Base-by-base conservation (phyloP, 2,329 filamentous ascomycete species). In the Calycina herbarum region DNA sequence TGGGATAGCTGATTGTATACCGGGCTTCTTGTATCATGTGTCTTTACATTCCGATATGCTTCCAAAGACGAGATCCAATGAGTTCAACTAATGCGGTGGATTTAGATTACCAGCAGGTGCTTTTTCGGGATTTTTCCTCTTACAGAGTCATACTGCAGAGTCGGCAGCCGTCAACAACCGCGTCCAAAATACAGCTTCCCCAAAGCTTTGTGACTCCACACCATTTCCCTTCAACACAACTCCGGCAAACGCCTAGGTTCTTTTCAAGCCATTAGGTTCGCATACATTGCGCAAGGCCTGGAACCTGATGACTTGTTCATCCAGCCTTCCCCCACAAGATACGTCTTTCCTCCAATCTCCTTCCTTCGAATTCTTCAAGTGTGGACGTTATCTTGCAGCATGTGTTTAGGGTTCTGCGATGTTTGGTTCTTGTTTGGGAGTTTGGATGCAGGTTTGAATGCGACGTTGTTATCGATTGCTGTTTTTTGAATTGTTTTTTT, bases 251-350 rank as follows among this genome's bases (percentile, higher is more conserved):
- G 45, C n/a, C 45, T 11, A 24, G 27, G n/a, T 45, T 45, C 17
- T 7, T n/a, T 45, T 24, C 35, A 38, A 38, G 35, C 35, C 45
- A 51, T 51, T 27, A 51, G 45, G 45, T 51, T 51, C 45, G 45
- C 45, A 51, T 51, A 51, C 45, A 51, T 51, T 51, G 45, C 11
- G 20, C 45, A 24, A 51, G 45, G 45, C 45, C 24, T 51, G 45
- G 7, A 24, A 51, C n/a, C 45, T 51, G 45, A 51, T 51, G 45
- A 51, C 45, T 51, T 51, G 45, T 51, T 51, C 45, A 51, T 15
- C 42, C 42, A 48, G 42, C 42, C 42, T 48, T 48, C 42, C 42
- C 45, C 45, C 45, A 51, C 45, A 24, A 20, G 7, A 24, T 51
- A 51, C n/a, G 45, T 51, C 45, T 51, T 51, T 24, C 45, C n/a